Base-by-base conservation (phyloP, 768 basidiomycete species). In the Mycena metata region DNA sequence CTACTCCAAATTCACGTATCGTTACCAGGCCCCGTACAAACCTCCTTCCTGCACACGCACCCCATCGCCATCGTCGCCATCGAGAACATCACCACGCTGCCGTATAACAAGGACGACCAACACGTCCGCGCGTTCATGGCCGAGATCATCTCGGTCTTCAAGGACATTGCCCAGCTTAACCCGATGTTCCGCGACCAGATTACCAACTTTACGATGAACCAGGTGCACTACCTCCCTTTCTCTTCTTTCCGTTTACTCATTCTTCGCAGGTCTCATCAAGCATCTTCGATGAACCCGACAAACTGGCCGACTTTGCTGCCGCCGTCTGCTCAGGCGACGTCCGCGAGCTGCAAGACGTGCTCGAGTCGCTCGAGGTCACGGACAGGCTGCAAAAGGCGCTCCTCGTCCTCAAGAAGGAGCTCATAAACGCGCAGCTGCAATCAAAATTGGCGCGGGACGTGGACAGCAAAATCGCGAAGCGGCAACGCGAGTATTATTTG, bases 131-230 rank as follows among this genome's bases (percentile, higher is more conserved):
- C 97, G 5, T 94, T 98, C 80, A 96, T 96, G 89, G 91, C 92
- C 47, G 97, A 99, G 80, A 95, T 99, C 67, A 93, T 99, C 71
- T 92, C 93, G 50, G 95, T 96, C 43, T 98, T 99, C 89, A 99
- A 99, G 84, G 96, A 98, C 76, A 98, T 99, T 67, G 96, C 96
- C 0, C 95, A 96, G 78, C 87, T 98, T 47, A 97, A 98, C 79
- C 96, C 96, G 2, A 89, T 98, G 71, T 98, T 99, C 91, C 93
- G 96, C 47, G 97, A 98, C 83, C 96, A 98, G 77, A 97, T 98
- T 72, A 96, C 96, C 69, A 96, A 95, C 78, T 98, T 98, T 79
- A 93, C 93, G 17, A 96, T 97, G 79, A 92, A 93, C 77, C 95
- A 97, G 39, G 39, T 39, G 39, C 39, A 15, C 15, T 9, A 15